phyloP scores from a whole-genome alignment of 2,329 filamentous ascomycete genomes.

The Fusarium nelsonii region DNA sequence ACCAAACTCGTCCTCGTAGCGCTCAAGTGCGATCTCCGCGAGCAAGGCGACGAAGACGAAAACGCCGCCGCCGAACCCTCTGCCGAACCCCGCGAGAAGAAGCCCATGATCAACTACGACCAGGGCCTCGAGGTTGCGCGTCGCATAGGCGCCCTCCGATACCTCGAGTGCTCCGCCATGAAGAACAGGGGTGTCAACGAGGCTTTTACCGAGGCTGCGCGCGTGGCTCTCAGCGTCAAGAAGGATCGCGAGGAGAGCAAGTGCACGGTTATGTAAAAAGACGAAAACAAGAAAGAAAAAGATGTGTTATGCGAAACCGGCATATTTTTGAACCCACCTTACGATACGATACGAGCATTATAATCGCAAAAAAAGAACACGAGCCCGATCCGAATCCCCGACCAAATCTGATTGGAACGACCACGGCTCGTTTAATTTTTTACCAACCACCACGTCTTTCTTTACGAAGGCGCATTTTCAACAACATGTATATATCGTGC shows the following conservation, averaged over 20 bases:
- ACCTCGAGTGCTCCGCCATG: conserved; percentile 98
- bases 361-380: conserved; percentile 24
- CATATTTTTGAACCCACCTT: not conserved
- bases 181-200: conserved; percentile 98
- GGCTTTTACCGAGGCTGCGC: conserved; percentile 96
- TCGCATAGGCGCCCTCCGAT: conserved; percentile 91
- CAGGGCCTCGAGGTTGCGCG: conserved; percentile 91
- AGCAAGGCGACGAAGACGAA: conserved; percentile 79
- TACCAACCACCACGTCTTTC: conserved; percentile 1
- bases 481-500: conserved; percentile 47
- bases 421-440: conserved; percentile 22
- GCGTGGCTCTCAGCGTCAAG: conserved; percentile 85
- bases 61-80: conserved; percentile 54
- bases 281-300: not conserved
- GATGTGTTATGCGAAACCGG: not conserved
- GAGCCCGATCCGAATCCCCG: conserved; percentile 13
- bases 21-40: conserved; percentile 95
- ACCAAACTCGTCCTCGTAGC: conserved; percentile 96
- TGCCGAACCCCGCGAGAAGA: conserved; percentile 66
- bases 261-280: conserved; percentile 69
- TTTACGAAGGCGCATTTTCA: conserved; percentile 18
- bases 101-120: conserved; percentile 87
- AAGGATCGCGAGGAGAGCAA: conserved; percentile 73
- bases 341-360: conserved; percentile 37
- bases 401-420: conserved; percentile 9